Evolutionary conservation across 2,329 filamentous ascomycete species (phyloP), one percentile per base, ranked within the genome.

Genomic region (Pyricularia pennisetigena): DNA sequence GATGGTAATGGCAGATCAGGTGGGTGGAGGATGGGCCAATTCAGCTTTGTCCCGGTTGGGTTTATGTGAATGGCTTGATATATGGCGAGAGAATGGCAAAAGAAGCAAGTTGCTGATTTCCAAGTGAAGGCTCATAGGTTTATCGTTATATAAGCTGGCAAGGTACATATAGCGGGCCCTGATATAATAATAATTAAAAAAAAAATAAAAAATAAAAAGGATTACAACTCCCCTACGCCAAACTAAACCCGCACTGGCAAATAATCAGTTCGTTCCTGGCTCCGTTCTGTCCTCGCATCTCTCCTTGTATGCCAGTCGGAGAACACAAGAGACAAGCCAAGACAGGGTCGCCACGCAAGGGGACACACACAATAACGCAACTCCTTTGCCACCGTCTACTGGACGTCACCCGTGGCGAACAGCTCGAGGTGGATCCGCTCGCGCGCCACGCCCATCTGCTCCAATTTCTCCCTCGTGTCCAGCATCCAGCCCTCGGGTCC

Each of bases 401-500:
- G 64, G 12, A 80, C 74, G 67, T 81, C 78, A 20, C 86, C 86
- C 0, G 86, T 88, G n/a, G 82, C 84, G 72, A 91, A 92, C 32
- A 90, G 76, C 77, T 93, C 90, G 71, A 91, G 82, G 73, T 88
- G 84, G 68, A 91, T 82, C 71, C 86, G 84, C 32, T 82, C 82
- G n/a, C 77, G 76, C 1, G 80, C 76, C 1, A 93, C 88, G 0
- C 88, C 89, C 68, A 80, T 77, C 2, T 73, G 78, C 72, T 82
- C 78, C 68, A 93, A 79, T 71, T 79, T 82, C 8, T 78, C 76
- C 71, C 85, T 80, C 26, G 85, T 79, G 54, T 86, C 84, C 10
- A 82, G 73, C 91, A 94, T 94, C 80, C 93, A 94, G 8, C 76
- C 74, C 69, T 83, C 82, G 0, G 91, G 90, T 0, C 91, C 91